Conservation (phyloP, 1,284 basidiomycete species). For the Tilletia horrida region DNA sequence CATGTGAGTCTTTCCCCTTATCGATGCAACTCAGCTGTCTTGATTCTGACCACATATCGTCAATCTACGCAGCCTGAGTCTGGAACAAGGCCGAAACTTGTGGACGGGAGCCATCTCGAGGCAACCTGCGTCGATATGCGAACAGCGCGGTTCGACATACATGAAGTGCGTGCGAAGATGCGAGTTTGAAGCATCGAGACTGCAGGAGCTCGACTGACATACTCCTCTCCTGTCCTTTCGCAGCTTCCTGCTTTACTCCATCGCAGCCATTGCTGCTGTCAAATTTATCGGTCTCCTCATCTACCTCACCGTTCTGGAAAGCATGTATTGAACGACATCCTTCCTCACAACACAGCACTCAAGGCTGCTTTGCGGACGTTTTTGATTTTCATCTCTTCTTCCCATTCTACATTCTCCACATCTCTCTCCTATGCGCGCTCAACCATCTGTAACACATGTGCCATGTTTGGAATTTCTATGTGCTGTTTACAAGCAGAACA, state of each 20-base stretch:
- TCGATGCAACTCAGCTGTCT: neutral
- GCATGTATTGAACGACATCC: neutral
- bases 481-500: neutral
- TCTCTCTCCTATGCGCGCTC: neutral
- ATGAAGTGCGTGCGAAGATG: constrained; percentile 19
- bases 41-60: neutral
- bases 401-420: no score
- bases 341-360: neutral
- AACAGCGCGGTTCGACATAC: constrained; percentile 15
- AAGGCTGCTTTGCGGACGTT: neutral
- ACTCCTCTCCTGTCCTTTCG: neutral
- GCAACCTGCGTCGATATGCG: constrained; percentile 11
- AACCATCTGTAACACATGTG: neutral
- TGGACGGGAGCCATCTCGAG: constrained; percentile 15
- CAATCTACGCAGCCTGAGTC: neutral
- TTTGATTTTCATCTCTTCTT: neutral
- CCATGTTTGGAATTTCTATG: no score
- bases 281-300: constrained; percentile 16
- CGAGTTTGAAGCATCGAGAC: neutral
- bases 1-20: constrained; percentile 7
- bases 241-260: constrained; percentile 20
- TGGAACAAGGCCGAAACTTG: constrained; percentile 16
- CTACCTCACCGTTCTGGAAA: constrained; percentile 7
- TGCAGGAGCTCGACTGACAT: neutral
- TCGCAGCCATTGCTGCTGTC: constrained; percentile 17